phyloP scores from a whole-genome alignment of 2,329 filamentous ascomycete genomes.

The Grosmannia clavigera region DNA sequence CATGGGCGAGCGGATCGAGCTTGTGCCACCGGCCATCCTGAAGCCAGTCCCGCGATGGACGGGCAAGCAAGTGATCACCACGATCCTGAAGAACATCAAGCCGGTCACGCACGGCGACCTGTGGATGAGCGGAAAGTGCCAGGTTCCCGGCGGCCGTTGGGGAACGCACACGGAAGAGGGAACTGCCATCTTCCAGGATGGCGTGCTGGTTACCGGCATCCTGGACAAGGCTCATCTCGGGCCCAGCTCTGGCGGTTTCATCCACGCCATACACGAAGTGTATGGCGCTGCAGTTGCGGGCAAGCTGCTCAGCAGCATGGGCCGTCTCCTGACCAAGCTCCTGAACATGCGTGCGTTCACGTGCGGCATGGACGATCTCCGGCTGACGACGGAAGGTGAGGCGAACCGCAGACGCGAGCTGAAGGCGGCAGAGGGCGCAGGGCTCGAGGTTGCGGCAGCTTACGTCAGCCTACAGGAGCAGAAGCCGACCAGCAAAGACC shows the following conservation, averaged over 20 bases:
- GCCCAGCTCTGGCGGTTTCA: conserved; percentile 70
- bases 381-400: conserved; percentile 72
- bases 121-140: conserved; percentile 66
- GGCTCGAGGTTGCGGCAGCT: conserved; percentile 67
- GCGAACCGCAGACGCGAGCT: conserved; percentile 55
- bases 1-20: conserved; percentile 66
- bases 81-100: conserved; percentile 82
- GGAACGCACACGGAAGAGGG: conserved; percentile 65
- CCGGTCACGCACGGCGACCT: conserved; percentile 65
- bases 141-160: conserved; percentile 72
- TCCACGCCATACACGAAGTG: conserved; percentile 86
- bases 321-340: conserved; percentile 76
- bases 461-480: conserved; percentile 73
- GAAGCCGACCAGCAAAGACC: conserved; percentile 48
- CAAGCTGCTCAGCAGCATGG: conserved; percentile 77
- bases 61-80: conserved; percentile 90
- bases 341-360: conserved; percentile 91
- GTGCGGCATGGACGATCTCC: conserved; percentile 92
- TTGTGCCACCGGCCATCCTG: conserved; percentile 67
- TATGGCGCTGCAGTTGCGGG: conserved; percentile 83
- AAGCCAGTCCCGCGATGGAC: conserved; percentile 82
- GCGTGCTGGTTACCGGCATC: conserved; percentile 80
- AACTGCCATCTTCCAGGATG: conserved; percentile 68
- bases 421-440: conserved; percentile 52
- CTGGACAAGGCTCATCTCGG: conserved; percentile 94